These are phyloP conservation scores for Yamadazyma endophytica DNA, from an alignment of 805 yeast species.

Conservation along the genomic window DNA sequence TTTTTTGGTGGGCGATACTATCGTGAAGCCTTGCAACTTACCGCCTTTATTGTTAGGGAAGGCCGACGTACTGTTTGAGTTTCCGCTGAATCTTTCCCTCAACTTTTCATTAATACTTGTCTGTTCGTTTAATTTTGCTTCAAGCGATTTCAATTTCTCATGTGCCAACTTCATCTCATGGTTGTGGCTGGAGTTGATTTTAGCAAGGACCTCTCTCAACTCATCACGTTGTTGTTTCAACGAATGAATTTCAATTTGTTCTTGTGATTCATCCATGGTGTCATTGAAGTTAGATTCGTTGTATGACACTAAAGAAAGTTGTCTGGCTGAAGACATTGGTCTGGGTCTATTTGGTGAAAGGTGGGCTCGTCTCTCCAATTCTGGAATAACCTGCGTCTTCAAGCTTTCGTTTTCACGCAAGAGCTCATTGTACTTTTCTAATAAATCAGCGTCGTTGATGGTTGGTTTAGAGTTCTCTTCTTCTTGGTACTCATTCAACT, in stretches of 20 bases:
- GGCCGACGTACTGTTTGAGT: slow-evolving; percentile 1
- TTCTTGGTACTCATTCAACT: slow-evolving; percentile 34
- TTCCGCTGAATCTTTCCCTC: slow-evolving; percentile 17
- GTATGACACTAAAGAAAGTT: slow-evolving; percentile 6
- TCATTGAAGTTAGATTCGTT: slow-evolving; percentile 7
- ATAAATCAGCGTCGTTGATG: slow-evolving; percentile 24
- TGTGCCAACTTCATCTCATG: slow-evolving; percentile 31
- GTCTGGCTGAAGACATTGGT: too few species aligned
- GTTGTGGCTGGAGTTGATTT: slow-evolving; percentile 31
- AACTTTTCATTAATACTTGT: slow-evolving; percentile 30
- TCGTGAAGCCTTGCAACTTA: slow-evolving; percentile 35
- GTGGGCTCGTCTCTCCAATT: slow-evolving; percentile 37
- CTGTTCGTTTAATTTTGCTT: slow-evolving; percentile 24
- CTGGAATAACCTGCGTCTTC: slow-evolving; percentile 42
- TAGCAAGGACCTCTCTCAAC: slow-evolving; percentile 34
- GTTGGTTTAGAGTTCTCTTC: slow-evolving; percentile 4
- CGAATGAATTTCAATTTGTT: slow-evolving; percentile 17
- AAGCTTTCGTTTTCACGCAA: slow-evolving; percentile 38
- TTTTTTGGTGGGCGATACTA: slow-evolving; percentile 29
- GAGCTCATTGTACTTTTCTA: slow-evolving; percentile 36
- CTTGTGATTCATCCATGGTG: slow-evolving; percentile 5
- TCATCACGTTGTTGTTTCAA: slow-evolving; percentile 36
- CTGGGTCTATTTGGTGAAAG: slow-evolving; percentile 17
- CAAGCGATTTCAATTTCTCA: slow-evolving; percentile 32
- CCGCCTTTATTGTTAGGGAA: slow-evolving; percentile 21